A percentile compares a stretch with the other conserved stretches of the same genome.
Conservation (phyloP, 345 rosid species). For the Passiflora organensis region DNA sequence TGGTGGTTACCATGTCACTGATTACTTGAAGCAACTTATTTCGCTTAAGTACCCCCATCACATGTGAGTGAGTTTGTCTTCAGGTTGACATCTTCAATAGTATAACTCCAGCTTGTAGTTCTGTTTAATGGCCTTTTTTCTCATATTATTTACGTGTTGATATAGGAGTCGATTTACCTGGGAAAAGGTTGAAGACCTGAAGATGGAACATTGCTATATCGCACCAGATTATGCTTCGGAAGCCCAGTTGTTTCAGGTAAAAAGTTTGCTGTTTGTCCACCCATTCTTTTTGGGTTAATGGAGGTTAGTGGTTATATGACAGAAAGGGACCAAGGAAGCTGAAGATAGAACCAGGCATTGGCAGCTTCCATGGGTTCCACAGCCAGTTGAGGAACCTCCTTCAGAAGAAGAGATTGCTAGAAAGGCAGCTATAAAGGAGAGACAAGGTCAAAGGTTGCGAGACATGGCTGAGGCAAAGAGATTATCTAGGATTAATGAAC, state of each 20-base stretch:
- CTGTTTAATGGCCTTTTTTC: slow-evolving; percentile 7
- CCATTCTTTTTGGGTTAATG: slow-evolving; percentile 6
- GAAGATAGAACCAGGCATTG: slow-evolving; percentile 82
- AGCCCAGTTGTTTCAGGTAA: slow-evolving; percentile 69
- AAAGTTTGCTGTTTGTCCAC: slow-evolving; percentile 10
- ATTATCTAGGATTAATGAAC: slow-evolving; percentile 72
- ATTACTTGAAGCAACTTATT: slow-evolving; percentile 86
- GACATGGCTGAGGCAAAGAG: slow-evolving; percentile 98
- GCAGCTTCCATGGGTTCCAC: slow-evolving; percentile 97
- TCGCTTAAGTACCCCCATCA: slow-evolving; percentile 92
- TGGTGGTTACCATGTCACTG: slow-evolving; percentile 90
- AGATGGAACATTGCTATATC: slow-evolving; percentile 88
- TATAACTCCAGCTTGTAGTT: slow-evolving; percentile 2
- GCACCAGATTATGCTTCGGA: slow-evolving; percentile 73
- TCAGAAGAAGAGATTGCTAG: slow-evolving; percentile 96
- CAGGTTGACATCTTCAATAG: slow-evolving; percentile 4
- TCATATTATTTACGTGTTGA: slow-evolving; percentile 4
- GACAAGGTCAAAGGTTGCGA: slow-evolving; percentile 88
- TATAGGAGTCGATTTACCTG: slow-evolving; percentile 71
- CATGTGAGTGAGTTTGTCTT: slow-evolving; percentile 58
- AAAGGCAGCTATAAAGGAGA: slow-evolving; percentile 88
- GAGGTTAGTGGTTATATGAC: slow-evolving; percentile 21
- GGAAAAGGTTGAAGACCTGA: slow-evolving; percentile 97
- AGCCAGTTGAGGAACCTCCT: slow-evolving; percentile 81
- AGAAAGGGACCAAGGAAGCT: slow-evolving; percentile 86